Evolutionary conservation across 1,284 basidiomycete genomes (phyloP).

Genomic region (Tylopilus sp.): DNA sequence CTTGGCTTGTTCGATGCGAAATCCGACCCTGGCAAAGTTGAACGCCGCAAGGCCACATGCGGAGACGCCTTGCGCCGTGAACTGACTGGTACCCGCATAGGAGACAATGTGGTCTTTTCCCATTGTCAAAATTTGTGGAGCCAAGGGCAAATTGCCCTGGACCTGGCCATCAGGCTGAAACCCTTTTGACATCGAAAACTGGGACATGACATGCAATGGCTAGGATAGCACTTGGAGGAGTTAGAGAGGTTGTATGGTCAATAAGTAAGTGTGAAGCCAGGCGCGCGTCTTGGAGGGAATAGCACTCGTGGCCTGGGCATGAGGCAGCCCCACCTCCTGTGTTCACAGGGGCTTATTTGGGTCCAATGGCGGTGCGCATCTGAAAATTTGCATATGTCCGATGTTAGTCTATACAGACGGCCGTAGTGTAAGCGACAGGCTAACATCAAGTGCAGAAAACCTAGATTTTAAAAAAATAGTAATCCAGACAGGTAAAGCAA

Average conservation of each 20-base stretch:
- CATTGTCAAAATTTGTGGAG: conserved; percentile 18
- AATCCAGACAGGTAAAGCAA: not conserved
- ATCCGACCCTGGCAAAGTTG: conserved; percentile 51
- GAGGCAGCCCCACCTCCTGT: not conserved
- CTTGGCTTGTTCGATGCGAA: conserved; percentile 20
- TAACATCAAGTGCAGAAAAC: too few species aligned
- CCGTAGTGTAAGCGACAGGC: too few species aligned
- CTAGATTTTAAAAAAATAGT: not conserved
- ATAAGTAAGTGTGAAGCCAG: not conserved
- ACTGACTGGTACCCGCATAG: conserved; percentile 48
- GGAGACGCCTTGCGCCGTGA: conserved; percentile 40
- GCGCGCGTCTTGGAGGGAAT: not conserved
- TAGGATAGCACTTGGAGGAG: not conserved
- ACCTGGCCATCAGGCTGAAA: not conserved
- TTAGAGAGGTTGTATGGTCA: too few species aligned
- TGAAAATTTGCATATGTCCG: too few species aligned
- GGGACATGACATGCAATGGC: conserved; percentile 8
- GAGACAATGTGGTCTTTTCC: conserved; percentile 37
- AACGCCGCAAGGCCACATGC: conserved; percentile 61
- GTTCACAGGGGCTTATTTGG: not conserved
- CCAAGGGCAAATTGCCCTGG: not conserved
- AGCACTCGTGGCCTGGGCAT: not conserved
- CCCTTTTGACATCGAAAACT: not conserved
- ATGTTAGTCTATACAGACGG: too few species aligned
- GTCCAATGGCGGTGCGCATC: too few species aligned